phyloP scores from a whole-genome alignment of 208 protist genomes.

The Leishmania aethiopica region DNA sequence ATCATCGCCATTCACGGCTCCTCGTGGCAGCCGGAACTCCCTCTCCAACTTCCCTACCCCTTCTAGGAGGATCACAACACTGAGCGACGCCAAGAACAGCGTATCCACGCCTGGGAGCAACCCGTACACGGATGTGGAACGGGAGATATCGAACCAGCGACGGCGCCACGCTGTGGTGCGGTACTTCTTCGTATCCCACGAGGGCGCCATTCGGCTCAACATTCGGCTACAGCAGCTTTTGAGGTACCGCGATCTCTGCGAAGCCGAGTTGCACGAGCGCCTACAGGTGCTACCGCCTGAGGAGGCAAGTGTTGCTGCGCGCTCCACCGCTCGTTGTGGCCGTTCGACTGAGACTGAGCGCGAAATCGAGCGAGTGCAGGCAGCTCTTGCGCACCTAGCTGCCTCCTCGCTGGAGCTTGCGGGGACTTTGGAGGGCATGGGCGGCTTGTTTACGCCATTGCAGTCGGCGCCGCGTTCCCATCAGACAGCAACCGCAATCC shows the following conservation, averaged over 20 bases:
- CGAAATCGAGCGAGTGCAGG: constrained; percentile 15
- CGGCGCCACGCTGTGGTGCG: constrained; percentile 15
- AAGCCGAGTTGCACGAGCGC: constrained; percentile 24
- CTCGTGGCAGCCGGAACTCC: background rate
- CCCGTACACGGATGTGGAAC: constrained; percentile 10
- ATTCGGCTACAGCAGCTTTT: constrained; percentile 26
- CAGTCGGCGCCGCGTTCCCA: background rate
- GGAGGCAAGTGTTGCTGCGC: constrained; percentile 4
- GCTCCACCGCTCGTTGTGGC: background rate
- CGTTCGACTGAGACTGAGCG: background rate
- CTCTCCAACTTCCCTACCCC: background rate
- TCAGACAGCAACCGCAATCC: background rate
- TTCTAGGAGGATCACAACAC: background rate
- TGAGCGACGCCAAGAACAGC: background rate
- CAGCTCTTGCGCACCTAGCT: background rate
- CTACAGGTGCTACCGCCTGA: constrained; percentile 9
- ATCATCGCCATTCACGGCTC: constrained; percentile 2
- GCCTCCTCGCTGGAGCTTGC: background rate
- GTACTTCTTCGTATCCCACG: constrained; percentile 27
- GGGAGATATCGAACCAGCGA: constrained; percentile 10
- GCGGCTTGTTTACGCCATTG: background rate
- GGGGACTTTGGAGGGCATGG: background rate
- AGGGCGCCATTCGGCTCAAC: constrained; percentile 27
- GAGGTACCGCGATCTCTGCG: constrained; percentile 9
- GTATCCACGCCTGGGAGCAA: background rate